Base-by-base conservation (phyloP, 148 eudicot species). In the Chenopodium album region DNA sequence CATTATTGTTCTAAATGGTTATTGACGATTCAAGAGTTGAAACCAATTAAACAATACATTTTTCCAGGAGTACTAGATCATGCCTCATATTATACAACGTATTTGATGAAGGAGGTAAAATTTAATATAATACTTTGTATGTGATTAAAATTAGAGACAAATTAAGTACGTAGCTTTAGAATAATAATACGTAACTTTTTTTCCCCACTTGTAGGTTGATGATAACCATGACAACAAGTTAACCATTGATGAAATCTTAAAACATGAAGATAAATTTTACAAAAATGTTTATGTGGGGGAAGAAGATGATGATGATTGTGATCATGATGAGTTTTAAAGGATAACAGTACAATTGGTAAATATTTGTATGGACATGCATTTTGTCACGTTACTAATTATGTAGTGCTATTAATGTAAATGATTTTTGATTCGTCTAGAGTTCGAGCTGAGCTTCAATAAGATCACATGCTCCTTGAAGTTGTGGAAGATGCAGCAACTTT, bases 31-130 rank as follows among this genome's bases (percentile, higher is more conserved):
- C 78, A 85, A 71, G 84, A 85, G 34, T 37, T 85, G 68, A 72
- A 72, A 71, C 71, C 76, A 13, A 81, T 85, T 20, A 63, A 78
- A 66, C 69, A 75, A 19, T 78, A 52, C 20, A 81, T 85, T 26
- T 85, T 85, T 29, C 87, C 87, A 17, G 87, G 87, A 56, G 84
- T 72, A 56, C 7, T 81, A 9, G 81, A 85, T 65, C 72, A 85
- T 77, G 87, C 87, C 73, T 77, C 73, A 8, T 85, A 65, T 44
- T 65, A 81, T 28, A 46, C 84, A 50, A 77, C 37, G 28, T 77
- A 85, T 67, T 77, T 85, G 47, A 81, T 81, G 26, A 85, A 72
- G 20, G 84, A 85, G 87, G 87, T 85, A 52, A 52, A 64, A 16
- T 2, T 50, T 8, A 1, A 26, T 17, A 4, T 1, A 17, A 9